Base-by-base conservation (phyloP, 2,329 filamentous ascomycete genomes). In the Fusarium buharicum region DNA sequence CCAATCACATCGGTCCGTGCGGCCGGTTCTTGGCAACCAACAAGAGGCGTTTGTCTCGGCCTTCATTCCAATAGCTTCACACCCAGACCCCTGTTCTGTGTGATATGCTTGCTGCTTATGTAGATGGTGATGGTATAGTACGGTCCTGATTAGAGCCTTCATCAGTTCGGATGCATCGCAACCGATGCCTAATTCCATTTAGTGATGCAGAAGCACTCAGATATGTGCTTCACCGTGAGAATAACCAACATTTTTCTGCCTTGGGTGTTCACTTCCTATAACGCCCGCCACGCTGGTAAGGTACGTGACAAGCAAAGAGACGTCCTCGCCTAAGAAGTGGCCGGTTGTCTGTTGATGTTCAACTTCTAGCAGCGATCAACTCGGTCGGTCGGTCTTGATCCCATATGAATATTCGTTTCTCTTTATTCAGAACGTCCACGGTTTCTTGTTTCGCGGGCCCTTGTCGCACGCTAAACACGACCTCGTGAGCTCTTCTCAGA, bases 11-110 rank as follows among this genome's bases (percentile, higher is more conserved):
- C 41, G 37, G 50, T 56, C 61, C 45, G 41, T 55, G 51, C 40
- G 50, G 51, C 22, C 63, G 50, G 50, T 60, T 58, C 56, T 67
- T 67, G 64, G 65, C 64, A 60, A 55, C 66, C 53, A 56, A 60
- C 65, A 65, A 61, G 65, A 59, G 59, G 63, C 55, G 59, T 64
- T 63, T 63, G 65, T 69, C 63, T 70, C 62, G 60, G 60, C 62
- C 67, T 56, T 70, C 55, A 49, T 62, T 58, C 63, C 58, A 41
- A 66, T 64, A 63, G 38, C 28, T 49, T 59, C 59, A 64, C 59
- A 33, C 67, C 66, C 57, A 48, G 50, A 59, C 55, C 67, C 67
- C 48, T 70, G 67, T 40, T 53, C 60, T 41, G 48, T 40, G 59
- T 54, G 46, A 49, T 59, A 49, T 58, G 52, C 55, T 57, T 53